phyloP scores from a whole-genome alignment of 306 rosid species.

The Argentina anserina region DNA sequence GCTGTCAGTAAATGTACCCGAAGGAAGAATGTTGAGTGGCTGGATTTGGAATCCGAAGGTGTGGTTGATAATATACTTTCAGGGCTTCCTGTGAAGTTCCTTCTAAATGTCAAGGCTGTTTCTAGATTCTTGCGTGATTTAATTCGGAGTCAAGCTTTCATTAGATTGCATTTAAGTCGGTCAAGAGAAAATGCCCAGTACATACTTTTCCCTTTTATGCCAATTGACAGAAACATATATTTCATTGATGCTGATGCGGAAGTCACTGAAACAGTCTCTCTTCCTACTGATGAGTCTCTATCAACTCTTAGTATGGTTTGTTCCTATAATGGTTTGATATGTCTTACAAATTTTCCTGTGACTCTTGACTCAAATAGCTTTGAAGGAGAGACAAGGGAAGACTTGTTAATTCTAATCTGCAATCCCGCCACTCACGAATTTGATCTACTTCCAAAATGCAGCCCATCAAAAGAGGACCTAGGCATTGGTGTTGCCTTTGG shows the following conservation, averaged over 20 bases:
- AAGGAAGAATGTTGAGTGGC: neutral
- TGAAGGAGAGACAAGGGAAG: neutral
- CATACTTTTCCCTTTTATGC: constrained; percentile 23
- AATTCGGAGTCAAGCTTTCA: constrained; percentile 12
- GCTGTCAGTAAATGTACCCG: neutral
- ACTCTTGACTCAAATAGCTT: neutral
- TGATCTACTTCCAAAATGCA: constrained; percentile 19
- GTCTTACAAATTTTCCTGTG: constrained; percentile 24
- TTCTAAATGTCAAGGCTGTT: constrained; percentile 16
- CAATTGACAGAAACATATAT: constrained; percentile 6
- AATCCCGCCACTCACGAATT: constrained; percentile 27
- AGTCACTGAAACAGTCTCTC: constrained; percentile 7
- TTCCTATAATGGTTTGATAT: constrained; percentile 25
- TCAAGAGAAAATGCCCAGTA: constrained; percentile 14
- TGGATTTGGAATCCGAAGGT: constrained; percentile 11
- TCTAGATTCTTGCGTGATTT: constrained; percentile 18
- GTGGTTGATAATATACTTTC: constrained; percentile 11
- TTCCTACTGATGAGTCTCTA: constrained; percentile 14
- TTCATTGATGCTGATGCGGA: constrained; percentile 14
- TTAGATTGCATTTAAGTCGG: constrained; percentile 17
- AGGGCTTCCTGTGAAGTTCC: constrained; percentile 19
- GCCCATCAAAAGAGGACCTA: constrained; percentile 11
- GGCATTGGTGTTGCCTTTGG: constrained; percentile 32
- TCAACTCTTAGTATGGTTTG: constrained; percentile 23
- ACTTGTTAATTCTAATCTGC: constrained; percentile 28